Percentiles rank a stretch among this genome's conserved stretches.
Conservation (phyloP, 495 filamentous ascomycete species). For the Penicillium fimorum region DNA sequence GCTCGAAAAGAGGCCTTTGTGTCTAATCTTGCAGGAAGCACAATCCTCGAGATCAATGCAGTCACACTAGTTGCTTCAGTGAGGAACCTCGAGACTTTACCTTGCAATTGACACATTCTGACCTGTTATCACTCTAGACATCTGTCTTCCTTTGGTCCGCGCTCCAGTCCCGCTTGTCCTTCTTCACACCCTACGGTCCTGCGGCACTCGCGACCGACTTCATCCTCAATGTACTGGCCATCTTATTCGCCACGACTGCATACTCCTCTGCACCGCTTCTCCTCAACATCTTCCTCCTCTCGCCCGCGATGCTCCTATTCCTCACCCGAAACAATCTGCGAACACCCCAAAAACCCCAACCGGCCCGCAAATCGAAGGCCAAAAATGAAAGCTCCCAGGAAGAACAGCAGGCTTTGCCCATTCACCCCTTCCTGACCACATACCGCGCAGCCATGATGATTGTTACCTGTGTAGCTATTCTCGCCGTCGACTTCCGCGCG, state of each 20-base stretch:
- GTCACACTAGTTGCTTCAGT: constrained; percentile 85
- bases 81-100: constrained; percentile 30
- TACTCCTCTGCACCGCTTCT: constrained; percentile 76
- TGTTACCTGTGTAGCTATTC: constrained; percentile 86
- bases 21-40: constrained; percentile 83
- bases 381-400: constrained; percentile 26
- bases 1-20: constrained; percentile 92
- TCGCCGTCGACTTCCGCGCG: constrained; percentile 93
- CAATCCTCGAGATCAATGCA: constrained; percentile 79
- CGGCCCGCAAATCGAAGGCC: constrained; percentile 48
- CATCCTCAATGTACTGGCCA: constrained; percentile 76
- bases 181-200: constrained; percentile 74
- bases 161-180: constrained; percentile 79
- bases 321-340: constrained; percentile 44
- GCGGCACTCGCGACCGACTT: constrained; percentile 74
- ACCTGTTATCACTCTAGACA: constrained; percentile 48
- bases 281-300: constrained; percentile 70
- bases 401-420: constrained; percentile 57
- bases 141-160: constrained; percentile 85
- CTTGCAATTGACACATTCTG: background rate
- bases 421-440: constrained; percentile 85
- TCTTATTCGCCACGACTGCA: constrained; percentile 80
- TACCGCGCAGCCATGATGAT: constrained; percentile 92
- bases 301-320: constrained; percentile 64
- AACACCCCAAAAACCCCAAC: constrained; percentile 54